These are phyloP conservation scores for Artomyces pyxidatus DNA, from an alignment of 768 basidiomycete species.

Conservation along the genomic window DNA sequence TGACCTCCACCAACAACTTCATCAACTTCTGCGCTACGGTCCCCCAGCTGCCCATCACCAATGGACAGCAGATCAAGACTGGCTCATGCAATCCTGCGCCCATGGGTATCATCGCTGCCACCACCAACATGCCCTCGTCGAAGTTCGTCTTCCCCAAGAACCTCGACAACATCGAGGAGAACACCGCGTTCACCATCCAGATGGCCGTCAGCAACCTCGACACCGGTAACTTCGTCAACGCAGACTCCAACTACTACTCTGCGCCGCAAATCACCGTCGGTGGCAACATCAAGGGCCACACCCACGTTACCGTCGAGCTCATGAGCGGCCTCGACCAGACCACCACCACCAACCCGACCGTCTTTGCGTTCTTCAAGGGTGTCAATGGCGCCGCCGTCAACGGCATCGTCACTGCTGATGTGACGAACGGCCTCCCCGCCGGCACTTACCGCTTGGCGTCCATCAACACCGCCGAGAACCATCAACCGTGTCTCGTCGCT, in stretches of 20 bases:
- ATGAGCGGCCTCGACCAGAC: slow-evolving; percentile 42
- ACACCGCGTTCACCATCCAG: slow-evolving; percentile 43
- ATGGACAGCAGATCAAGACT: slow-evolving; percentile 43
- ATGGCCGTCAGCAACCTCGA: slow-evolving; percentile 37
- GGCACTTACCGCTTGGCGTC: slow-evolving; percentile 34
- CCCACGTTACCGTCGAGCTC: slow-evolving; percentile 52
- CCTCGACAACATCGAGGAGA: slow-evolving; percentile 32
- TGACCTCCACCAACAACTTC: slow-evolving; percentile 66
- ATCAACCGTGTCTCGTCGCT: slow-evolving; percentile 30
- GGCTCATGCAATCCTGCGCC: slow-evolving; percentile 57
- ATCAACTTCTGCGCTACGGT: slow-evolving; percentile 56
- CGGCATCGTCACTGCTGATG: slow-evolving; percentile 32
- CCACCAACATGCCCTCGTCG: slow-evolving; percentile 41
- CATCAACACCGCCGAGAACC: slow-evolving; percentile 41
- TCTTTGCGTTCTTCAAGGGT: slow-evolving; percentile 54
- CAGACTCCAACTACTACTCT: slow-evolving; percentile 44
- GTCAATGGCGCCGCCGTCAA: slow-evolving; percentile 37
- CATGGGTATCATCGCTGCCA: slow-evolving; percentile 50
- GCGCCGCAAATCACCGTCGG: slow-evolving; percentile 42
- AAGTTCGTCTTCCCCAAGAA: slow-evolving; percentile 47
- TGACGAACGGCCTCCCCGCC: slow-evolving; percentile 34
- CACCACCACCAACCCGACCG: slow-evolving; percentile 36
- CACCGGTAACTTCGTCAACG: slow-evolving; percentile 54
- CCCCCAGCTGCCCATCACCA: slow-evolving; percentile 45
- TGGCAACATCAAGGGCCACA: slow-evolving; percentile 53